Percentiles rank a stretch among this genome's conserved stretches.
These are phyloP conservation scores for Chalaropsis thielavioides DNA, from an alignment of 2,329 filamentous ascomycete genomes.

Conservation along the genomic window DNA sequence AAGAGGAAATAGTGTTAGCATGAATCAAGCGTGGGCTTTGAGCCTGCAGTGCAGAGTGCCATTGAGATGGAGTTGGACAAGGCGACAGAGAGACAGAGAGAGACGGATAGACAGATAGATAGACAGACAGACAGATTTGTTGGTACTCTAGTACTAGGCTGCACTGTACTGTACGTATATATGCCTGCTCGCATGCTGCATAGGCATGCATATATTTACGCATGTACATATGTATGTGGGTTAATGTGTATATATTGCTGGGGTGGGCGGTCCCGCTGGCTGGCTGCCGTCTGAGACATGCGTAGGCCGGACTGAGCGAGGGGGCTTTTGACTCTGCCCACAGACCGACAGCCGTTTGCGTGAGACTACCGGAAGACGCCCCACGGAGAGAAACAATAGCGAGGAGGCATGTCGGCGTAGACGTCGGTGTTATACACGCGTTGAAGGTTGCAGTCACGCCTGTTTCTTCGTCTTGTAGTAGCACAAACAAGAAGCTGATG, in stretches of 20 bases:
- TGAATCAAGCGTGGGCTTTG: not conserved
- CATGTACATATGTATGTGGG: not conserved
- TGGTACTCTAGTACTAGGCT: not conserved
- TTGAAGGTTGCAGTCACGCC: too few relatives aligned
- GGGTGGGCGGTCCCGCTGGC: not conserved
- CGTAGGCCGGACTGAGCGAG: not conserved
- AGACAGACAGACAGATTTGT: not conserved
- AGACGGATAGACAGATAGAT: not conserved
- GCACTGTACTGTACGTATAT: not conserved
- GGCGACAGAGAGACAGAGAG: not conserved
- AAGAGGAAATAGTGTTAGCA: slow-evolving; percentile 1
- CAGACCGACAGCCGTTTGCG: not conserved
- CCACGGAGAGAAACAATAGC: not conserved
- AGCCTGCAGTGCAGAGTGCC: not conserved
- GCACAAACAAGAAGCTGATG: not conserved
- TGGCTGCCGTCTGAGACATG: not conserved
- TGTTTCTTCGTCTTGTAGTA: not conserved
- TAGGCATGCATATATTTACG: not conserved
- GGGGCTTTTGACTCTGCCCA: not conserved
- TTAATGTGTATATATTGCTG: not conserved
- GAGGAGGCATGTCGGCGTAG: not conserved
- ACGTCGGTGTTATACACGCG: too few relatives aligned
- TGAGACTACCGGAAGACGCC: not conserved
- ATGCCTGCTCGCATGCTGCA: not conserved
- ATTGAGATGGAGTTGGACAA: not conserved